Base-by-base conservation (phyloP, 371 early-diverging fungal species). In the Rhizopus sp. region DNA sequence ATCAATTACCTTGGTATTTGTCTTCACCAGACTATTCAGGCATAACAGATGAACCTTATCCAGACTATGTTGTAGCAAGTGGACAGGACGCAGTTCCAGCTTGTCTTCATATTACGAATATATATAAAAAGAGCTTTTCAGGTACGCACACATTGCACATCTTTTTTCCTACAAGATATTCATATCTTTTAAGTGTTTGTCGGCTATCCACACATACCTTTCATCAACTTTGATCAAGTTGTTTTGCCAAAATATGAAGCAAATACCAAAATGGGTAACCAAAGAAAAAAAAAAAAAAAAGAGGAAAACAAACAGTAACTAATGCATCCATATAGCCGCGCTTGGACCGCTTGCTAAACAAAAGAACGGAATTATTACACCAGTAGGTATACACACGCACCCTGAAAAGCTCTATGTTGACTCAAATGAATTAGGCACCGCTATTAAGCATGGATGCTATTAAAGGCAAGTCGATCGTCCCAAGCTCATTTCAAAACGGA, bases 201-300 rank as follows among this genome's bases (percentile, higher is more conserved):
- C 42, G 78, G 78, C 0, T 70, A 69, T 59, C 75, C 78, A 23
- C 62, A 60, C 44, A 65, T 78, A 32, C 78, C 78, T 12, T 78
- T 78, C 37, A 55, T 75, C 30, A 62, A 73, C 33, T 78, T 78
- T 60, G 75, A 72, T 53, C 78, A 75, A 48, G 78, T 78, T 0
- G 54, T 75, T 5, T 37, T 78, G 7, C 73, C 75, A 31, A 73
- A 69, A 57, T 70, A 78, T 50, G 75, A 75, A 64, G 75, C 73
- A 31, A 70, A 75, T 53, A 59, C 58, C 17, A 78, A 75, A 62
- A 60, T 78, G 52, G 78, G 73, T 68, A 64, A 62, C 32, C 9
- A 49, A 7, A 40, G 23, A 37, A 7, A 34, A 15, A 40, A 10
- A 13, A 17, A n/a, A 50, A 13, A n/a, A n/a, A 50, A 6, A 2